A percentile compares a stretch with the other conserved stretches of the same genome.
These are phyloP conservation scores for Miamiensis avidus DNA, from an alignment of 169 alveolate species.

Conservation along the genomic window DNA sequence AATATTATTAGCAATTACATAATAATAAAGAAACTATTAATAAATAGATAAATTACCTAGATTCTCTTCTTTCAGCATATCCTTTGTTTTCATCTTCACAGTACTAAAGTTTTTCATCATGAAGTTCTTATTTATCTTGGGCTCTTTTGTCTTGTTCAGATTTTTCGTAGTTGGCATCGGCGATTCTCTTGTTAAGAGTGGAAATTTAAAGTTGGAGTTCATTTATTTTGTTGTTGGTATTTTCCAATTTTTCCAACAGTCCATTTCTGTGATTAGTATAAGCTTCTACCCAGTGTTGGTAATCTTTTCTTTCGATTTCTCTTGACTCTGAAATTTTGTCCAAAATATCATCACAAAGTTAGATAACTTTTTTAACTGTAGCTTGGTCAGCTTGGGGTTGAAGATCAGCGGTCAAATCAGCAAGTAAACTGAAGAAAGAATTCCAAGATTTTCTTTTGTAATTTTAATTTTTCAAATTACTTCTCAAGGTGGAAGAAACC, in stretches of 20 bases:
- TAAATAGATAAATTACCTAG: too few relatives aligned
- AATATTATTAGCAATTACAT: too few relatives aligned
- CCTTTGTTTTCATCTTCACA: too few relatives aligned
- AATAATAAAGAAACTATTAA: too few relatives aligned
- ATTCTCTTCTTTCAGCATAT: too few relatives aligned
- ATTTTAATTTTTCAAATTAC: neutral
- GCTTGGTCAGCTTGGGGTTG: conserved; percentile 40
- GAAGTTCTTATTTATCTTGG: too few relatives aligned
- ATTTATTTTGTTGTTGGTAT: neutral
- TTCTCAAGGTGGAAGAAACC: too few relatives aligned
- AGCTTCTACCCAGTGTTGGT: conserved; percentile 29
- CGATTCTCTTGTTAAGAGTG: neutral
- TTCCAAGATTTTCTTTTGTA: conserved; percentile 19
- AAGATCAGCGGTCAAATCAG: neutral
- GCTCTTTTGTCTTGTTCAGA: too few relatives aligned
- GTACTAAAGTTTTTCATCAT: too few relatives aligned
- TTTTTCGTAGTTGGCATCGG: too few relatives aligned
- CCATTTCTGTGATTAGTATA: conserved; percentile 32
- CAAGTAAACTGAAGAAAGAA: conserved; percentile 1
- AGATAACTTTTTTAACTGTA: conserved; percentile 32
- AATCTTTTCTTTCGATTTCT: conserved; percentile 30
- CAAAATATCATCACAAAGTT: conserved; percentile 35
- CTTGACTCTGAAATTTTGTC: conserved; percentile 36
- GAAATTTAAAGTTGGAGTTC: neutral
- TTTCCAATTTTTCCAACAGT: neutral